These are phyloP conservation scores for Pythium chondricola DNA, from an alignment of 352 stramenopile genomes.

Conservation along the genomic window DNA sequence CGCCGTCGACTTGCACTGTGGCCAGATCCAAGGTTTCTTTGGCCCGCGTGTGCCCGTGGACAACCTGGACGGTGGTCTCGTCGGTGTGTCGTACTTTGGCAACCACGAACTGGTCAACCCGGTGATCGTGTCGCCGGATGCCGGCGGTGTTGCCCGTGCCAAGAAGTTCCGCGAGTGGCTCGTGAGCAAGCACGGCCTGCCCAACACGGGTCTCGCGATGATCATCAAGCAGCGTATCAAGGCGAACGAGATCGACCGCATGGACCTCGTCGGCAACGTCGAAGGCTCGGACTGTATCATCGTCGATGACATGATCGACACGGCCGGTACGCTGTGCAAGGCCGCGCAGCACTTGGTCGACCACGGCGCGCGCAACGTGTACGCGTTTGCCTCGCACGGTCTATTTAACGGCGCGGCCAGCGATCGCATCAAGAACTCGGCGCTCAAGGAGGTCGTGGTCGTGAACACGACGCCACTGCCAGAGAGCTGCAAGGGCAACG, in stretches of 20 bases:
- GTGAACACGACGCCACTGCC: slow-evolving; percentile 86
- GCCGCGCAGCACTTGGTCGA: slow-evolving; percentile 95
- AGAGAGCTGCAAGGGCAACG: slow-evolving; percentile 89
- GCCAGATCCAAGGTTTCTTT: slow-evolving; percentile 97
- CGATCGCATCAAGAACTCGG: slow-evolving; percentile 86
- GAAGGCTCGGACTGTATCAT: slow-evolving; percentile 99
- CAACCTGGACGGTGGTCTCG: slow-evolving; percentile 95
- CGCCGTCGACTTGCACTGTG: slow-evolving; percentile 83
- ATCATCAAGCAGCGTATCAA: slow-evolving; percentile 99
- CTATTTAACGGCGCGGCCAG: slow-evolving; percentile 93
- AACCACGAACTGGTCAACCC: slow-evolving; percentile 98
- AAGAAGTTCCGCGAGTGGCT: slow-evolving; percentile 99
- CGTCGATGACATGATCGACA: slow-evolving; percentile 99
- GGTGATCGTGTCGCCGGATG: slow-evolving; percentile 98
- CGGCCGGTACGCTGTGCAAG: slow-evolving; percentile 97
- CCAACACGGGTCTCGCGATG: slow-evolving; percentile 98
- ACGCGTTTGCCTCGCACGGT: slow-evolving; percentile 98
- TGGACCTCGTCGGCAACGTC: slow-evolving; percentile 99
- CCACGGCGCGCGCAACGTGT: slow-evolving; percentile 96
- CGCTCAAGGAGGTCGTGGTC: slow-evolving; percentile 88
- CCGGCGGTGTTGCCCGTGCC: slow-evolving; percentile 97
- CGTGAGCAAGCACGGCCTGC: slow-evolving; percentile 94
- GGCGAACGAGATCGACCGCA: slow-evolving; percentile 96
- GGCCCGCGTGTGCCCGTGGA: slow-evolving; percentile 98
- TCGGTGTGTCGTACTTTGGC: slow-evolving; percentile 93